phyloP scores from a whole-genome alignment of 2,329 filamentous ascomycete species.

The Ophiocordyceps camponoti-leonardi region DNA sequence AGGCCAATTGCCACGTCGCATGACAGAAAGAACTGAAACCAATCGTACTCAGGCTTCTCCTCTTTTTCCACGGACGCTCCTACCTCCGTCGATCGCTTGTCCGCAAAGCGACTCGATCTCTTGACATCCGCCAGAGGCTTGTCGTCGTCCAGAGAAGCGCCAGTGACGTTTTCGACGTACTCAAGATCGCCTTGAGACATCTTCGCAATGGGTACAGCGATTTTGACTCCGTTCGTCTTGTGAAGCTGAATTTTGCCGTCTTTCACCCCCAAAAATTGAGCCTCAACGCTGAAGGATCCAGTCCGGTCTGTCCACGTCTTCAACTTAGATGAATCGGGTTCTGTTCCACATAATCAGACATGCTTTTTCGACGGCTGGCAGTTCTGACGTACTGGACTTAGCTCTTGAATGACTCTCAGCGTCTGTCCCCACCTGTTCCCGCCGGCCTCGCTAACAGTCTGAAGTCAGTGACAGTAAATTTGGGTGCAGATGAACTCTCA shows the following conservation, averaged over 20 bases:
- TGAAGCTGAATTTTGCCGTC: constrained; percentile 96
- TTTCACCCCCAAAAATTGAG: constrained; percentile 84
- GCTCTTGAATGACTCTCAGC: constrained; percentile 27
- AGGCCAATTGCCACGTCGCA: constrained; percentile 85
- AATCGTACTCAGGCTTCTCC: constrained; percentile 70
- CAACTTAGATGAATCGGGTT: constrained; percentile 68
- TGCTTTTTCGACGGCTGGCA: neutral
- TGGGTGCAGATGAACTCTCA: no score
- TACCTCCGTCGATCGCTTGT: constrained; percentile 18
- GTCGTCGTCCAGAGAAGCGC: constrained; percentile 80
- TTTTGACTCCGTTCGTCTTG: constrained; percentile 96
- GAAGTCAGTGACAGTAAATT: constrained; percentile 29
- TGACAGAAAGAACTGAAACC: constrained; percentile 95
- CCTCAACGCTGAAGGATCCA: constrained; percentile 92
- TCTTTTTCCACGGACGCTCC: constrained; percentile 46
- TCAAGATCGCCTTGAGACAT: constrained; percentile 94
- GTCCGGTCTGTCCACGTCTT: constrained; percentile 91
- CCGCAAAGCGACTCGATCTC: constrained; percentile 21
- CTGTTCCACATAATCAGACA: constrained; percentile 22
- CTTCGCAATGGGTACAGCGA: constrained; percentile 85
- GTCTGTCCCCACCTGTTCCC: constrained; percentile 47
- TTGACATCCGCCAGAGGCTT: constrained; percentile 82
- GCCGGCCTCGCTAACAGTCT: constrained; percentile 52
- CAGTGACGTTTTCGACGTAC: constrained; percentile 80
- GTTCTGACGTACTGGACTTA: constrained; percentile 50